Percentiles rank a stretch among this genome's conserved stretches.
These are phyloP conservation scores for Magnusiomyces clavatus DNA, from an alignment of 1,139 yeast species.

Conservation along the genomic window DNA sequence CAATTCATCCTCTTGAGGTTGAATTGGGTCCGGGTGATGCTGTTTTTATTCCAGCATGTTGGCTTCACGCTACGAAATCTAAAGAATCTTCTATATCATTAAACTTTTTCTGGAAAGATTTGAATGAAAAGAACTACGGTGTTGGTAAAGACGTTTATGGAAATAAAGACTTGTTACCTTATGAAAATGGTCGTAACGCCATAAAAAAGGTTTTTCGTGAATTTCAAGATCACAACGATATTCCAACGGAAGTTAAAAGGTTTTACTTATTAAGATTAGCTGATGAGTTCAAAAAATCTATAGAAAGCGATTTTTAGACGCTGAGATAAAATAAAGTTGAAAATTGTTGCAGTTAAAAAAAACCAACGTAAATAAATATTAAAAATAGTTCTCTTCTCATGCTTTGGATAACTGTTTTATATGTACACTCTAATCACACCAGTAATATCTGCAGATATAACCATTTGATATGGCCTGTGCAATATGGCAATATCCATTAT, in stretches of 20 bases:
- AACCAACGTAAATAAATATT: neutral
- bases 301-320: neutral
- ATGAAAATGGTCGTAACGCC: slow-evolving; percentile 28
- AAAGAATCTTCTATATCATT: slow-evolving; percentile 29
- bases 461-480: slow-evolving; percentile 49
- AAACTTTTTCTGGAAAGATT: slow-evolving; percentile 33
- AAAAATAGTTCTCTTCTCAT: neutral
- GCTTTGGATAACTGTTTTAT: slow-evolving; percentile 20
- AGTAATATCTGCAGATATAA: slow-evolving; percentile 54
- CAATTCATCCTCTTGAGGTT: slow-evolving; percentile 27
- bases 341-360: neutral
- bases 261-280: slow-evolving; percentile 28
- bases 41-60: slow-evolving; percentile 32
- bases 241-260: slow-evolving; percentile 23
- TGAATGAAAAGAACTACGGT: slow-evolving; percentile 24
- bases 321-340: neutral
- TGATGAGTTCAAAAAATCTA: slow-evolving; percentile 21
- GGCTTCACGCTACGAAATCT: slow-evolving; percentile 35
- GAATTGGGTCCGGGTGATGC: slow-evolving; percentile 34
- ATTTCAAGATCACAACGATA: slow-evolving; percentile 17
- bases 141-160: slow-evolving; percentile 34
- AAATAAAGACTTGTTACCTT: slow-evolving; percentile 30
- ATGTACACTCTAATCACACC: slow-evolving; percentile 55
- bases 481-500: slow-evolving; percentile 44
- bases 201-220: slow-evolving; percentile 21